A percentile compares a stretch with the other conserved stretches of the same genome.
These are phyloP conservation scores for Pythium inflatum DNA, from an alignment of 352 stramenopile species.

Conservation along the genomic window DNA sequence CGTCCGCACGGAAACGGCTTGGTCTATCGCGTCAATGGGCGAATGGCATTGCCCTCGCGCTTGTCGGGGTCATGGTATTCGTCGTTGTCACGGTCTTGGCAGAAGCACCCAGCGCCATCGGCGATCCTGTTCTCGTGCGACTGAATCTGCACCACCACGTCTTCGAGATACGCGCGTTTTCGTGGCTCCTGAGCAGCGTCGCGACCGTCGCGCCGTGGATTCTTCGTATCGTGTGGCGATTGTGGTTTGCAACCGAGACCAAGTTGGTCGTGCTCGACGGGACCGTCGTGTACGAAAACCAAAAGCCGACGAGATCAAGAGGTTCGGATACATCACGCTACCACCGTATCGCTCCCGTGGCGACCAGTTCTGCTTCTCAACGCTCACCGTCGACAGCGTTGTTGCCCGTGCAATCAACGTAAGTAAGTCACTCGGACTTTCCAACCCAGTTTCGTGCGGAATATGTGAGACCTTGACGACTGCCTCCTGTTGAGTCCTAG, in stretches of 20 bases:
- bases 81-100: not conserved
- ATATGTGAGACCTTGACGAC: too few species aligned
- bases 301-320: not conserved
- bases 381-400: too few species aligned
- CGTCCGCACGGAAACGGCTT: not conserved
- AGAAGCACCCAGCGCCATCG: not conserved
- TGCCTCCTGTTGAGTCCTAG: too few species aligned
- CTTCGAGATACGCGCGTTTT: slow-evolving; percentile 5
- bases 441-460: too few species aligned
- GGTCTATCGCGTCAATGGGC: not conserved
- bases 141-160: not conserved
- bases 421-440: too few species aligned
- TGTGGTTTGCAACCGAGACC: not conserved
- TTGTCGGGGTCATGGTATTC: not conserved
- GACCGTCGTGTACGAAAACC: slow-evolving; percentile 3
- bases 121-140: not conserved
- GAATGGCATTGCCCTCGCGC: not conserved
- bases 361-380: too few species aligned
- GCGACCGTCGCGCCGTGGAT: slow-evolving; percentile 9
- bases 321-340: too few species aligned
- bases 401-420: too few species aligned
- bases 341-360: too few species aligned
- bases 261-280: slow-evolving; percentile 17
- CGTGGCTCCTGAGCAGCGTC: slow-evolving; percentile 6
- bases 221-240: slow-evolving; percentile 5